Base-by-base conservation (phyloP, 208 protist species). In the Acanthamoeba rhysodes region DNA sequence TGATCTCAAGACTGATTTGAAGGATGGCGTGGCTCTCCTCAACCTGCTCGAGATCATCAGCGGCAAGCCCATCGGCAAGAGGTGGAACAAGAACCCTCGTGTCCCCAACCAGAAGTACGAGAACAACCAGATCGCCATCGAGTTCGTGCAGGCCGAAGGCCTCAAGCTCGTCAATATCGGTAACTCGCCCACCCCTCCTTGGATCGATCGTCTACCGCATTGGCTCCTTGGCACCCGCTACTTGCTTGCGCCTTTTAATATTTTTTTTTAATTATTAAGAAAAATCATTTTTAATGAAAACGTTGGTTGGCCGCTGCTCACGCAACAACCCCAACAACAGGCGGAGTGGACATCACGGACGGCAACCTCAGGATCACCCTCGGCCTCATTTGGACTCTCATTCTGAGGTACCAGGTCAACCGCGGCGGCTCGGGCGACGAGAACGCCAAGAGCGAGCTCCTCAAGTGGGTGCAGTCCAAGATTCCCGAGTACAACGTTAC, bases 301-400 rank as follows among this genome's bases (percentile, higher is more conserved):
- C 53, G 37, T 8, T 57, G 2, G 12, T 57, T 57, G 53, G 16
- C 0, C 12, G 18, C 12, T 57, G 53, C 53, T 57, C 7, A 57
- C 53, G 2, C 0, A 1, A 20, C 53, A 22, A 20, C 16, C 18
- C 18, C 18, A 20, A 45, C 41, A 41, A 9, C 70, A 80, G 70
- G 70, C 37, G 70, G 70, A 64, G 96, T 95, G 78, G 94, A 96
- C 76, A 96, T 97, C 68, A 74, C 87, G 7, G 95, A 96, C 80
- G 64, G 76, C 64, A 95, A 96, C 66, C 95, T 95, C 29, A 96
- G 95, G 50, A 64, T 97, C 16, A 96, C 96, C n/a, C 95, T 97
- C 6, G 96, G 96, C 76, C 57, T 97, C 29, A 96, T 97, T 24
- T 97, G 96, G 96, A 97, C 96, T 4, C 50, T 97, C 37, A 97